Percentiles rank a stretch among this genome's conserved stretches.
Evolutionary conservation across 805 yeast genomes (phyloP).

Genomic region (Metschnikowia proteae): DNA sequence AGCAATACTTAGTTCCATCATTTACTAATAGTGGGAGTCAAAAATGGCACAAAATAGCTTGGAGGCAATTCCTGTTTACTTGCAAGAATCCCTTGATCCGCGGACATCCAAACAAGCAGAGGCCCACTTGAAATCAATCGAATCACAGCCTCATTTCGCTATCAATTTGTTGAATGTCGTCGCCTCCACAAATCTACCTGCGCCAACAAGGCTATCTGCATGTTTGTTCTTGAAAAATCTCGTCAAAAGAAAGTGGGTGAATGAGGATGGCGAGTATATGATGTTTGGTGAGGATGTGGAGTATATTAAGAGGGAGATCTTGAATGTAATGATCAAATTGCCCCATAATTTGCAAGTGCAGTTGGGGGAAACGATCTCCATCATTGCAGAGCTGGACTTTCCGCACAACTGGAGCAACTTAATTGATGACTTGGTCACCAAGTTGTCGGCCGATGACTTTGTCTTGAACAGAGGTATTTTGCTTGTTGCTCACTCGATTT

Average conservation of each 20-base stretch:
- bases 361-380: constrained; percentile 87
- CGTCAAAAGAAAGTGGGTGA: constrained; percentile 81
- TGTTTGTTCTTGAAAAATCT: constrained; percentile 88
- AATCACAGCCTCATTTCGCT: constrained; percentile 69
- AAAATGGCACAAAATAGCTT: constrained; percentile 35
- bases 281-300: constrained; percentile 58
- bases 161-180: constrained; percentile 72
- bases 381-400: constrained; percentile 94
- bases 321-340: constrained; percentile 78
- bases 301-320: constrained; percentile 69
- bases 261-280: constrained; percentile 78
- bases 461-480: constrained; percentile 78
- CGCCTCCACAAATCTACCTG: constrained; percentile 52
- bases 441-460: constrained; percentile 64
- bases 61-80: constrained; percentile 48
- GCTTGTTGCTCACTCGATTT: constrained; percentile 90
- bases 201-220: constrained; percentile 74
- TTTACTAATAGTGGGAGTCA: neutral
- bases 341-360: constrained; percentile 85
- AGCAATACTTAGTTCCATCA: constrained; percentile 8
- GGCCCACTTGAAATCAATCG: constrained; percentile 56
- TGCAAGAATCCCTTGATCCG: constrained; percentile 65
- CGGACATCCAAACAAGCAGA: constrained; percentile 67
- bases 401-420: constrained; percentile 85
- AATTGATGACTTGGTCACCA: constrained; percentile 66